Base-by-base conservation (phyloP, 225 moss, liverwort and hornwort species). In the Thuidium tamariscinum region DNA sequence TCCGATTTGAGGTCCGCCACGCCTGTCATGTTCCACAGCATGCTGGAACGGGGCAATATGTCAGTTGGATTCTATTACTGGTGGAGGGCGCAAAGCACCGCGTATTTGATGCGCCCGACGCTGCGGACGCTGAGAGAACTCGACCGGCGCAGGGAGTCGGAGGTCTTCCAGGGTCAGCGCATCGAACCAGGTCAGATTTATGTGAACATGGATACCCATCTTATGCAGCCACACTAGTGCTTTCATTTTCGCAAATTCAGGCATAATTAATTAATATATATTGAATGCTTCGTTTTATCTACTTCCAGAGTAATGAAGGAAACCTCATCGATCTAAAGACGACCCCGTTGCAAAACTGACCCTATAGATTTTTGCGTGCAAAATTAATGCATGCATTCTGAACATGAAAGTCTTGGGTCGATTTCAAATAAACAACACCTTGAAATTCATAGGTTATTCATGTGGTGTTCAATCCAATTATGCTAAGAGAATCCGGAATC, bases 11-110 rank as follows among this genome's bases (percentile, higher is more conserved):
- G 11, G 20, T 1, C 5, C n/a, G 77, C 6, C 46, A 88, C 90
- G 21, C 90, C 90, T 46, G 8, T 34, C 16, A 77, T 79, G 88
- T 88, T 91, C 36, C 86, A 86, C 22, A 46, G 37, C 18, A 42
- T 91, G 73, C 32, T 88, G 52, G 14, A 88, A 19, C 55, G 44
- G 5, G 83, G 74, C 29, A 77, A 71, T 8, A 1, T 86, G 20
- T 8, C 42, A n/a, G 21, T 5, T 1, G 44, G 6, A 3, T 80
- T 81, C 69, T 91, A 59, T 69, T 89, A 89, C 54, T 89, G 89
- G 89, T 91, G 89, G 91, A 89, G 87, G 37, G 91, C 87, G 22
- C 89, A 91, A 57, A 48, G 82, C 55, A 2, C 36, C 8, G 82
- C 91, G 29, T 91, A 85, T 46, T 16, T 87, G 3, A 54, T 87